Evolutionary conservation across 2,329 filamentous ascomycete genomes (phyloP).

Genomic region (Microcyclosporella mali): DNA sequence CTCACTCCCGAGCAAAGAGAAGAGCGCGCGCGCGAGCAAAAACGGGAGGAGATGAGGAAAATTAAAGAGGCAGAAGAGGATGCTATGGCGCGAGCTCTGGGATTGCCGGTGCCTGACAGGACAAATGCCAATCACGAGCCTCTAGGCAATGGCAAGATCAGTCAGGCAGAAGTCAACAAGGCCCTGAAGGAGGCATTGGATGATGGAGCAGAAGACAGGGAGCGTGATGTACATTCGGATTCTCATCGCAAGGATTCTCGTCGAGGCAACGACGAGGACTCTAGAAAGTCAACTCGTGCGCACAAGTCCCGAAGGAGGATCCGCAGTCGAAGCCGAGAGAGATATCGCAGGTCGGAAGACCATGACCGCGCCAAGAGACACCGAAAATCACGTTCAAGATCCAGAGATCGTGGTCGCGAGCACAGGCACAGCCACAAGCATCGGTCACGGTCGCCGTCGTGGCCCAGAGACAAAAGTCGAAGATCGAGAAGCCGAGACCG

Average conservation of each 20-base stretch:
- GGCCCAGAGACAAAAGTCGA: conserved; percentile 12
- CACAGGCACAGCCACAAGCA: conserved; percentile 22
- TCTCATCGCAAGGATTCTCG: conserved; percentile 23
- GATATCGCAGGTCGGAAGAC: conserved; percentile 17
- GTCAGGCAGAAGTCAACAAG: conserved; percentile 51
- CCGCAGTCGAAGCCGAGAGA: conserved; percentile 22
- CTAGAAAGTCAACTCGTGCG: conserved; percentile 12
- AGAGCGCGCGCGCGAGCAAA: conserved; percentile 64
- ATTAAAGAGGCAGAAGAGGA: conserved; percentile 92
- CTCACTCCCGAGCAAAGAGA: conserved; percentile 47
- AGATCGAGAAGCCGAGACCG: conserved; percentile 17
- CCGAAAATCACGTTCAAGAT: conserved; percentile 25
- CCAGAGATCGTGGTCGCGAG: conserved; percentile 21
- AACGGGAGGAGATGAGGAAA: conserved; percentile 62
- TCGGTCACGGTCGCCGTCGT: conserved; percentile 15
- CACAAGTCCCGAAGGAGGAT: conserved; percentile 21
- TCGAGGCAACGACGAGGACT: conserved; percentile 3
- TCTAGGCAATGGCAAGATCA: conserved; percentile 48
- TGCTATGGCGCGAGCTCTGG: conserved; percentile 75
- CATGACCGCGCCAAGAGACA: conserved; percentile 18
- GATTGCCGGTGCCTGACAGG: conserved; percentile 63
- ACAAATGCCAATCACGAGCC: conserved; percentile 60
- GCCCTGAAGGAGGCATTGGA: conserved; percentile 45
- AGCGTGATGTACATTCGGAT: conserved; percentile 23
- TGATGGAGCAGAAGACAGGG: conserved; percentile 33